Conservation (phyloP, 75 land plant species). For the Selaginella moellendorffii region DNA sequence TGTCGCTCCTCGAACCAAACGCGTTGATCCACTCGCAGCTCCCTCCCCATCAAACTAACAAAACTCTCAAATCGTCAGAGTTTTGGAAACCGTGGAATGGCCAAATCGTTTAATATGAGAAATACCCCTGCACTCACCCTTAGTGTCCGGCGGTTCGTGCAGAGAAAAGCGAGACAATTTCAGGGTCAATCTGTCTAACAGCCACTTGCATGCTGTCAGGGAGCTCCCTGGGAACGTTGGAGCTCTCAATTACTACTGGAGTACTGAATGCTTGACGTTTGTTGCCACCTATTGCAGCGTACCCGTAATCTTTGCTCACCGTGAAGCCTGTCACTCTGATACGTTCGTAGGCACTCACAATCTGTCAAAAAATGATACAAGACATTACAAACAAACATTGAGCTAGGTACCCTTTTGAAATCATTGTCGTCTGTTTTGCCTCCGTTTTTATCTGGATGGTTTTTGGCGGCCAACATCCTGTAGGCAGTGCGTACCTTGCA, state of each 20-base stretch:
- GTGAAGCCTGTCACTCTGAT: conserved; percentile 19
- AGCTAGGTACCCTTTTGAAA: neutral
- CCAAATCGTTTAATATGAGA: no score
- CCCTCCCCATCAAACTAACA: no score
- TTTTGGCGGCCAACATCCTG: conserved; percentile 19
- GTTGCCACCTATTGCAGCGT: conserved; percentile 21
- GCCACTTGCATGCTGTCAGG: conserved; percentile 16
- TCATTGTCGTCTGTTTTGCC: neutral
- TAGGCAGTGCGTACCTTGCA: conserved; percentile 19
- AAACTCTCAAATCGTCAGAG: no score
- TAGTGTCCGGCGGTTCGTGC: conserved; percentile 11
- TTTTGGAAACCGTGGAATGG: no score
- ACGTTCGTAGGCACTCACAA: conserved; percentile 20
- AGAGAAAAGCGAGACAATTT: conserved; percentile 19
- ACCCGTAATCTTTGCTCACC: conserved; percentile 7
- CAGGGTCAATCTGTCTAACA: conserved; percentile 20
- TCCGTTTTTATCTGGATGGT: conserved; percentile 18
- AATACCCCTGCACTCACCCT: no score
- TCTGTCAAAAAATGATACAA: conserved; percentile 8
- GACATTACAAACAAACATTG: neutral
- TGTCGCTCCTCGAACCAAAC: no score
- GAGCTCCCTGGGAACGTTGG: conserved; percentile 9
- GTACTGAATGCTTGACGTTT: conserved; percentile 17
- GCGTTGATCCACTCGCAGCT: no score
- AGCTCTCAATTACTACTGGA: conserved; percentile 19